A percentile compares a stretch with the other conserved stretches of the same genome.
phyloP scores from a whole-genome alignment of 345 rosid genomes.

The Citrus medica region DNA sequence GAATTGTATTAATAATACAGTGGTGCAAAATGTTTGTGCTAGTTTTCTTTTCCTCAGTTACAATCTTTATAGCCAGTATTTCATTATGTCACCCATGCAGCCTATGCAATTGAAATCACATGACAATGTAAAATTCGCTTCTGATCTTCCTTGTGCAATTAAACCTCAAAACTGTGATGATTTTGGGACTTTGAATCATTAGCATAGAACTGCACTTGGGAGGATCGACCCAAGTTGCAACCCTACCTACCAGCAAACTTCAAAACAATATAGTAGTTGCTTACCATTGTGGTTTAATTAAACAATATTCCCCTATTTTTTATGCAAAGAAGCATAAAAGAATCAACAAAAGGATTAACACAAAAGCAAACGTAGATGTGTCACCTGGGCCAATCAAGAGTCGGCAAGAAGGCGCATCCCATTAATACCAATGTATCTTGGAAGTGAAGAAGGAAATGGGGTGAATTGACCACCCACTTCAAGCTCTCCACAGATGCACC shows the following conservation, averaged over 20 bases:
- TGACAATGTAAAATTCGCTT: not conserved
- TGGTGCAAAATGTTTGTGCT: not conserved
- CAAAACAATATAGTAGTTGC: not conserved
- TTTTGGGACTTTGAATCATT: not conserved
- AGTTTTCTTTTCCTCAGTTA: not conserved
- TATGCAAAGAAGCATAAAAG: not conserved
- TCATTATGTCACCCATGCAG: not conserved
- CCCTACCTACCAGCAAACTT: not conserved
- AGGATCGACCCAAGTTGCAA: not conserved
- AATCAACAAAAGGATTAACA: not conserved
- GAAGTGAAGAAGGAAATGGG: slow-evolving; percentile 51
- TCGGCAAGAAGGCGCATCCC: slow-evolving; percentile 91
- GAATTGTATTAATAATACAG: not conserved
- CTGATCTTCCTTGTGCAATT: not conserved
- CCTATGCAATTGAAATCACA: not conserved
- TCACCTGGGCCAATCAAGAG: slow-evolving; percentile 62
- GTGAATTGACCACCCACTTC: slow-evolving; percentile 66
- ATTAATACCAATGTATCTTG: slow-evolving; percentile 64
- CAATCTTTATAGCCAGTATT: not conserved
- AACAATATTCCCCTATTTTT: not conserved
- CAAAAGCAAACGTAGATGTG: not conserved
- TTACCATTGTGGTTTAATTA: not conserved
- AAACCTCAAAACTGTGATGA: not conserved
- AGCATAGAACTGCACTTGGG: too few species aligned
- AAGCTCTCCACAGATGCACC: slow-evolving; percentile 69